Percentiles rank a stretch among this genome's conserved stretches.
phyloP scores from a whole-genome alignment of 768 basidiomycete genomes.

The Tulasnella sp. region DNA sequence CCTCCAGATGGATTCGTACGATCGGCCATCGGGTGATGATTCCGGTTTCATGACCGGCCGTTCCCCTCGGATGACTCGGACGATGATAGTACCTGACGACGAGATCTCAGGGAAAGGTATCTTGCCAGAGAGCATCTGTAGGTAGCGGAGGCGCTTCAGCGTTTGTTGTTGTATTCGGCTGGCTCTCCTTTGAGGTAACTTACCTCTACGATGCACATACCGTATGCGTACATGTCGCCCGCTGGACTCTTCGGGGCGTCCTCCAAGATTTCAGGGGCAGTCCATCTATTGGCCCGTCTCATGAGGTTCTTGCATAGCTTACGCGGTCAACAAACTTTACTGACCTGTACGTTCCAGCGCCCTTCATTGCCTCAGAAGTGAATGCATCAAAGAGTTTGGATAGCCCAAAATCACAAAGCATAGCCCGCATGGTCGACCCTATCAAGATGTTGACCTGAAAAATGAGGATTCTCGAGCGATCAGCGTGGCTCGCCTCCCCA shows the following conservation, averaged over 20 bases:
- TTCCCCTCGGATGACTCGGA: neutral
- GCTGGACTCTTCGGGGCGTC: conserved; percentile 1
- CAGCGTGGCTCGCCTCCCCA: no score
- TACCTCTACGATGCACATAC: conserved; percentile 17
- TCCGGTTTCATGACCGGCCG: neutral
- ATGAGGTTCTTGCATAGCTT: neutral
- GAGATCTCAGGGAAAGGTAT: conserved; percentile 1
- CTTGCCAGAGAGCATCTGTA: conserved; percentile 1
- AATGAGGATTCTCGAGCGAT: no score
- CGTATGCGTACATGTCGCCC: conserved; percentile 9
- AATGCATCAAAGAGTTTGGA: conserved; percentile 4
- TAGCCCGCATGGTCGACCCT: neutral
- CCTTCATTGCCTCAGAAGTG: neutral
- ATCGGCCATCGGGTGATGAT: conserved; percentile 4
- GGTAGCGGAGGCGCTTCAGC: neutral
- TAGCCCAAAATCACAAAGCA: conserved; percentile 7
- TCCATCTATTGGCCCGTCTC: neutral
- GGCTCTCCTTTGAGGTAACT: neutral
- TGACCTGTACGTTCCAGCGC: conserved; percentile 8
- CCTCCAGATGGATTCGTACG: conserved; percentile 5
- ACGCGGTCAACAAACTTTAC: neutral
- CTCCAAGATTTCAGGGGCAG: conserved; percentile 4
- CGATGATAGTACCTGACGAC: neutral
- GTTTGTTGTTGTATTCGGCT: no score
- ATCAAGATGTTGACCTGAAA: conserved; percentile 13